Percentiles rank a stretch among this genome's conserved stretches.
Conservation (phyloP, 164 flowering plant species). For the Paratinospora sagittata region DNA sequence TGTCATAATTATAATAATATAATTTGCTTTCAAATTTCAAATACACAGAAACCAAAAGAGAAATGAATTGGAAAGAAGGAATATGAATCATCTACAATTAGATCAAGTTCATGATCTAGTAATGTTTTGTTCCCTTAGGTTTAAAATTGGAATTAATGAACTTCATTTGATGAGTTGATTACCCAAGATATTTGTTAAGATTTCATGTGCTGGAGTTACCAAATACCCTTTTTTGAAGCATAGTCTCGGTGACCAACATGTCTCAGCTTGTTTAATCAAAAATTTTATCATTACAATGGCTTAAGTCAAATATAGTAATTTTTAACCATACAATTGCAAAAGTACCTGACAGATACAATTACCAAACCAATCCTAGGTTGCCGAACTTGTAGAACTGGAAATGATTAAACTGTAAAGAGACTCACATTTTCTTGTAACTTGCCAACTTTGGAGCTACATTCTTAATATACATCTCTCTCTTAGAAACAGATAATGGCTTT, state of each 20-base stretch:
- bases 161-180: too few relatives aligned
- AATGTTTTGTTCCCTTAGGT: too few relatives aligned
- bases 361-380: neutral
- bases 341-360: too few relatives aligned
- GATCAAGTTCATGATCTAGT: too few relatives aligned
- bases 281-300: neutral
- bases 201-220: neutral
- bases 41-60: too few relatives aligned
- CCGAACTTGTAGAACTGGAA: neutral
- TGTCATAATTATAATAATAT: too few relatives aligned
- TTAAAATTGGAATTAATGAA: too few relatives aligned
- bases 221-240: neutral
- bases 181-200: too few relatives aligned
- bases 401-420: neutral
- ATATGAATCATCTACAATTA: too few relatives aligned
- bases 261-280: neutral
- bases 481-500: conserved; percentile 49
- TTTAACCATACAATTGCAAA: neutral
- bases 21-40: too few relatives aligned
- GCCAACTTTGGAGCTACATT: conserved; percentile 70
- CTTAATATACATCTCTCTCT: conserved; percentile 45
- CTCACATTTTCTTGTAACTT: conserved; percentile 58
- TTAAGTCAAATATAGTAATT: neutral
- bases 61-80: too few relatives aligned
- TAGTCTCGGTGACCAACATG: neutral